Conservation (phyloP, 768 basidiomycete genomes). For the Lactarius deliciosus region DNA sequence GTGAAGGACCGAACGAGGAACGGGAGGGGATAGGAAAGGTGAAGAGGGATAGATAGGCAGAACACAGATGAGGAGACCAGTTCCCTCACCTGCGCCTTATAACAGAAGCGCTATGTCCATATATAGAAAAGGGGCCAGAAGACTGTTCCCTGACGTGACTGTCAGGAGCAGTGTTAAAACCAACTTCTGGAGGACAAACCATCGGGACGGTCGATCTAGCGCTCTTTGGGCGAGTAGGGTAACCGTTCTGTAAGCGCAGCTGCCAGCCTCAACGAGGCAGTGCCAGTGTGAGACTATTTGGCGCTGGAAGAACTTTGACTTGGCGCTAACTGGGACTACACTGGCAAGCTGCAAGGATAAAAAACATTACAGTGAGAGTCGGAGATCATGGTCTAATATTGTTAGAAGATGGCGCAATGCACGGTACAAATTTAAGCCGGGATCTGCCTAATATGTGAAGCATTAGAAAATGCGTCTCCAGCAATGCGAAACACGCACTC, state of each 20-base stretch:
- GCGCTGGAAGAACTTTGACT: conserved; percentile 1
- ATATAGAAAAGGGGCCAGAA: conserved; percentile 15
- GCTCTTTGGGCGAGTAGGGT: conserved; percentile 19
- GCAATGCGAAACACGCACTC: neutral
- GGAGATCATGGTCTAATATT: neutral
- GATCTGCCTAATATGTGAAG: neutral
- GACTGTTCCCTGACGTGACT: conserved; percentile 19
- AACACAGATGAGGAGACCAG: neutral
- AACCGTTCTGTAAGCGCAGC: conserved; percentile 12
- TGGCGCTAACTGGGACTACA: conserved; percentile 12
- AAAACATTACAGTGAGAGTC: no score
- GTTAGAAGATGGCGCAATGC: neutral
- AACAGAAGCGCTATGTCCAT: conserved; percentile 1
- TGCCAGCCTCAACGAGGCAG: conserved; percentile 6
- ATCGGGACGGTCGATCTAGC: conserved; percentile 17
- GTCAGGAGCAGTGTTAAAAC: conserved; percentile 7
- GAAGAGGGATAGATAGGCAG: neutral
- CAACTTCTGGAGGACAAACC: conserved; percentile 18
- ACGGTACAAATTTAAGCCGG: neutral
- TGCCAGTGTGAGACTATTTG: neutral
- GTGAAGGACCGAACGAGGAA: neutral
- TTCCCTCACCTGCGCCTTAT: conserved; percentile 14
- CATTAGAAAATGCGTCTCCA: neutral
- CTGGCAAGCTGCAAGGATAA: neutral
- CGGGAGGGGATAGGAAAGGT: neutral